Evolutionary conservation across 1,139 yeast species (phyloP).

Genomic region (Suhomyces atakaporum): DNA sequence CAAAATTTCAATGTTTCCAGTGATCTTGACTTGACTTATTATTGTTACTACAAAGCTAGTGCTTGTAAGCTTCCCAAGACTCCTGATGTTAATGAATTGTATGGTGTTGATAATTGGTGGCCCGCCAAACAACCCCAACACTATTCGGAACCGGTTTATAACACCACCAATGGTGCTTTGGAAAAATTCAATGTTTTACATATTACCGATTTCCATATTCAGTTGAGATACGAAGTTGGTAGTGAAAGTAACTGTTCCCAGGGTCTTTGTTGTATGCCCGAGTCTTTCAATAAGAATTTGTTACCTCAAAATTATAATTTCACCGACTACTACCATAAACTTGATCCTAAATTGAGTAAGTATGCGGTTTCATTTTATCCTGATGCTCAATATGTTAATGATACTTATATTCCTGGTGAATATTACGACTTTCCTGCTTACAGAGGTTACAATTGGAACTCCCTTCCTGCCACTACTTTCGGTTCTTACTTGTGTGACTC

Average conservation of each 20-base stretch:
- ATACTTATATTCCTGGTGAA: slow-evolving; percentile 54
- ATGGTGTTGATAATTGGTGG: slow-evolving; percentile 33
- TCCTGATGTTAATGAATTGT: slow-evolving; percentile 29
- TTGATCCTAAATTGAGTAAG: slow-evolving; percentile 21
- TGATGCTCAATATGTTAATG: slow-evolving; percentile 25
- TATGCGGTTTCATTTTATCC: slow-evolving; percentile 34
- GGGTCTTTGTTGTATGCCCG: slow-evolving; percentile 51
- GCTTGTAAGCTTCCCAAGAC: slow-evolving; percentile 35
- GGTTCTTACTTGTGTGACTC: slow-evolving; percentile 67
- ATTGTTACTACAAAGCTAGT: slow-evolving; percentile 31
- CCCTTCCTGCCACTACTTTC: slow-evolving; percentile 57
- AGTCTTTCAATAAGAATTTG: slow-evolving; percentile 32
- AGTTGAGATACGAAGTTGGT: slow-evolving; percentile 57
- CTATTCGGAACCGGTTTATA: slow-evolving; percentile 28
- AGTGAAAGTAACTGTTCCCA: slow-evolving; percentile 61
- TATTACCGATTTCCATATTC: slow-evolving; percentile 62
- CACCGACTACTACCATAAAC: slow-evolving; percentile 26
- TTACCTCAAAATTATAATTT: slow-evolving; percentile 31
- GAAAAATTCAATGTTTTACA: slow-evolving; percentile 61
- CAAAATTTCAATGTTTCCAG: slow-evolving; percentile 38
- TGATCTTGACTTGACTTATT: slow-evolving; percentile 38
- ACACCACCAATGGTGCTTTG: slow-evolving; percentile 14
- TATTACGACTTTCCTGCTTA: slow-evolving; percentile 38
- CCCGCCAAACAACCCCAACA: slow-evolving; percentile 32
- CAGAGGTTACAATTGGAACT: slow-evolving; percentile 43